These are phyloP conservation scores for Physcomitrellopsis africana DNA, from an alignment of 225 moss, liverwort and hornwort genomes.

Conservation along the genomic window DNA sequence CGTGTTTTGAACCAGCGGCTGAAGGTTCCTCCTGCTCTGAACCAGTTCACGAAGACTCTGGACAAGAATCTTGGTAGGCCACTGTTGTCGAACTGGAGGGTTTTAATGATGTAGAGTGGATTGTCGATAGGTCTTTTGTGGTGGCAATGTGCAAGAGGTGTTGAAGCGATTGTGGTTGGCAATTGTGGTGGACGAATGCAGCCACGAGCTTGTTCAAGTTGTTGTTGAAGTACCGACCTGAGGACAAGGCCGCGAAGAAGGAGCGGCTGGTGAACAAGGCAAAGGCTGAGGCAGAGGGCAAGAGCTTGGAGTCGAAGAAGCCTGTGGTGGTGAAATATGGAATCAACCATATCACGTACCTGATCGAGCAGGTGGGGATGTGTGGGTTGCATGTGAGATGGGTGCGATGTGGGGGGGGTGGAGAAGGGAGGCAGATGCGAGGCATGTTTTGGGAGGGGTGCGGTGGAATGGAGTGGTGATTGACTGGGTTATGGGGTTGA, in stretches of 20 bases:
- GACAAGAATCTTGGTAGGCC: conserved; percentile 83
- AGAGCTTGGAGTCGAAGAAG: conserved; percentile 88
- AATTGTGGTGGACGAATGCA: conserved; percentile 15
- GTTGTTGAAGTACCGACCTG: conserved; percentile 89
- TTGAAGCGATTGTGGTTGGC: too few relatives aligned
- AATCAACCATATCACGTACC: conserved; percentile 88
- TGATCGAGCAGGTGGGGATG: conserved; percentile 78
- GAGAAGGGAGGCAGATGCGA: too few relatives aligned
- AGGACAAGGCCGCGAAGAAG: conserved; percentile 94
- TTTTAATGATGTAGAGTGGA: too few relatives aligned
- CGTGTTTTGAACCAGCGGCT: conserved; percentile 90
- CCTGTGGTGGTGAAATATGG: conserved; percentile 92
- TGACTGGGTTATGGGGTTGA: not conserved
- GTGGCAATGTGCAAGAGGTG: not conserved
- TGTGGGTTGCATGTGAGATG: too few relatives aligned
- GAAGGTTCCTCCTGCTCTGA: conserved; percentile 92
- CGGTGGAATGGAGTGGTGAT: too few relatives aligned
- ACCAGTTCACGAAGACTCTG: conserved; percentile 96
- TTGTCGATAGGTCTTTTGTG: not conserved
- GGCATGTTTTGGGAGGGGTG: too few relatives aligned
- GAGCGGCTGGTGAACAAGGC: conserved; percentile 92
- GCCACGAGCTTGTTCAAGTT: conserved; percentile 83
- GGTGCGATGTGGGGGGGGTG: too few relatives aligned
- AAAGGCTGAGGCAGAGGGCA: conserved; percentile 80
- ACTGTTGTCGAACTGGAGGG: not conserved